phyloP scores from a whole-genome alignment of 163 green algal genomes.

The Prototheca wickerhamii region DNA sequence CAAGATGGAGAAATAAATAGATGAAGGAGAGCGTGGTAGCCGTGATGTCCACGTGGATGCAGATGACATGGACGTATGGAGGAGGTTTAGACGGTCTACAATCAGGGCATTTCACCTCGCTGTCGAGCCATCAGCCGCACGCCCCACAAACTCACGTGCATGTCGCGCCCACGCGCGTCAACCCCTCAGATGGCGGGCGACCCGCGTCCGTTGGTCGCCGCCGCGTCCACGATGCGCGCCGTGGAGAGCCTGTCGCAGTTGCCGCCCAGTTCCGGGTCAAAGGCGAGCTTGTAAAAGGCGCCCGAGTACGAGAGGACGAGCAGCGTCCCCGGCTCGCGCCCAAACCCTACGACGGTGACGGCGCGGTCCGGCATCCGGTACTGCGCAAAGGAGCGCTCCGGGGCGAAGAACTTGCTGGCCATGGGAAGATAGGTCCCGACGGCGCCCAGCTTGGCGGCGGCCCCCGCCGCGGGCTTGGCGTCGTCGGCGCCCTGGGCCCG shows the following conservation, averaged over 20 bases:
- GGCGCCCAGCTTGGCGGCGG: too few species aligned
- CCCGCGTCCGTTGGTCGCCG: background rate
- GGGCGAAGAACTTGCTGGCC: slow-evolving; percentile 70
- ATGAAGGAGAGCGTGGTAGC: too few species aligned
- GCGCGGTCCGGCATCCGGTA: slow-evolving; percentile 55
- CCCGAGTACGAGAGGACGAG: slow-evolving; percentile 60
- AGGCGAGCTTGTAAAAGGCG: slow-evolving; percentile 63
- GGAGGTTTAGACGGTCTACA: too few species aligned
- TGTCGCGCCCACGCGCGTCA: too few species aligned
- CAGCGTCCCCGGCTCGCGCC: slow-evolving; percentile 50
- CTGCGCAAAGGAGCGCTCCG: slow-evolving; percentile 92
- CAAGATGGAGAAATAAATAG: too few species aligned
- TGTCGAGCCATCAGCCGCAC: too few species aligned
- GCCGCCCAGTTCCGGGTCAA: slow-evolving; percentile 62
- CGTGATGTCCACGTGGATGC: too few species aligned
- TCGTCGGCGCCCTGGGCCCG: slow-evolving; percentile 1
- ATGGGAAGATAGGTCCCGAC: slow-evolving; percentile 19
- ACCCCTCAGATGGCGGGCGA: too few species aligned
- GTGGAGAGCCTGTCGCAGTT: slow-evolving; percentile 41
- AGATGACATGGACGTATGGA: too few species aligned
- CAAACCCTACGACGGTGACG: slow-evolving; percentile 73
- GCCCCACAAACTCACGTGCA: too few species aligned
- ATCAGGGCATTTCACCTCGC: too few species aligned
- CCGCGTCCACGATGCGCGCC: slow-evolving; percentile 39
- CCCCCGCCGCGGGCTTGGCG: too few species aligned